Base-by-base conservation (phyloP, 768 basidiomycete genomes). In the Phylloporus sp. region DNA sequence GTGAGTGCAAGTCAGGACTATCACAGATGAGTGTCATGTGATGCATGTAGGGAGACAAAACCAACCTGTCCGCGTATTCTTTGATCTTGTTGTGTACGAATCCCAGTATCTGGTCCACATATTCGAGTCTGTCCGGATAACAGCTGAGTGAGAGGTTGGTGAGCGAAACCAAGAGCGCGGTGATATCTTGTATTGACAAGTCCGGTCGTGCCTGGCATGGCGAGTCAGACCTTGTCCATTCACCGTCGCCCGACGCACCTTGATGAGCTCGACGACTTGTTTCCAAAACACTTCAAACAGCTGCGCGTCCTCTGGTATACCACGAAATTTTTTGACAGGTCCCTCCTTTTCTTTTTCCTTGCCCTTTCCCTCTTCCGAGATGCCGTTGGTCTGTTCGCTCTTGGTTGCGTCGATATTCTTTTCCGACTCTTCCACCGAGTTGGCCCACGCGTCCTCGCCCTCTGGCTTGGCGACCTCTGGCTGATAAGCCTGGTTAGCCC, bases 281-380 rank as follows among this genome's bases (percentile, higher is more conserved):
- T 89, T 86, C 95, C 97, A 99, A 68, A 98, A 99, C 11, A 98
- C 94, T 66, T 99, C 97, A 56, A 99, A 99, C 46, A 99, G 71
- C 64, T 88, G 91, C 22, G 97, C 97, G 58, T 97, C 80, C 66
- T 94, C 90, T 8, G 97, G 97, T 38, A 98, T 85, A 18, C 97
- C 97, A 67, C 97, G 76, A 75, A 97, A 98, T 70, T 95, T 97
- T 62, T 78, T 82, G 31, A 84, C 79, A 38, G 77, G 72, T 54
- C 67, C 74, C 42, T 82, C 88, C 67, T 78, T 82, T 49, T 78
- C 82, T 60, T 86, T 86, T 34, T 79, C 84, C 63, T 83, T 83
- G 16, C 68, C 71, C 15, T 66, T 66, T 26, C 66, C 65, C 15
- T 65, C 62, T 9, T 59, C 64, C 22, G 54, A 32, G 27, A 51